These are phyloP conservation scores for Cercospora sesami DNA, from an alignment of 2,329 filamentous ascomycete species.

Conservation along the genomic window DNA sequence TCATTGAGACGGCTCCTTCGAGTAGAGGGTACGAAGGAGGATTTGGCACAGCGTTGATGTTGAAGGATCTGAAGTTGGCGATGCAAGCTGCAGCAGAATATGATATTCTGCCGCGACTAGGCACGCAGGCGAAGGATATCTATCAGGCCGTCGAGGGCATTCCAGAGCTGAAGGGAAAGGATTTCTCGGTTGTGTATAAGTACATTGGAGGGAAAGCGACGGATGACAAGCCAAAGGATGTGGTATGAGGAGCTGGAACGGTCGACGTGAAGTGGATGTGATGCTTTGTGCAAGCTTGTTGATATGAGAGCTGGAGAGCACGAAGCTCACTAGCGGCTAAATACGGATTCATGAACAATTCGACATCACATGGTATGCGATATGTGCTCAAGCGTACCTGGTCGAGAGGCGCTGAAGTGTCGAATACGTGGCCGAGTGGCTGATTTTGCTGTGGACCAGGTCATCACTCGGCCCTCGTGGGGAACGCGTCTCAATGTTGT, in stretches of 20 bases:
- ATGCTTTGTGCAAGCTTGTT: not conserved
- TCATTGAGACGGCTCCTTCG: conserved; percentile 73
- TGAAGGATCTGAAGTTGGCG: conserved; percentile 53
- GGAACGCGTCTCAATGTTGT: not conserved
- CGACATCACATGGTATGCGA: not conserved
- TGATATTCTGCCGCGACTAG: conserved; percentile 48
- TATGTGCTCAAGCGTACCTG: not conserved
- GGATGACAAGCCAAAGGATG: conserved; percentile 10
- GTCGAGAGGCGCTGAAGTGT: not conserved
- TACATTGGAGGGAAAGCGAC: conserved; percentile 50
- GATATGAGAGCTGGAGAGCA: not conserved
- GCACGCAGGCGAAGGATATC: conserved; percentile 47
- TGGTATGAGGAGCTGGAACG: not conserved
- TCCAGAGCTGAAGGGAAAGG: conserved; percentile 49
- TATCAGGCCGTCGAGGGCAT: conserved; percentile 49
- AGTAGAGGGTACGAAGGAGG: conserved; percentile 65
- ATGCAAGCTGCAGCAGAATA: conserved; percentile 49
- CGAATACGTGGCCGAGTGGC: not conserved
- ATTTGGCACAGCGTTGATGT: conserved; percentile 52
- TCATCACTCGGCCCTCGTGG: not conserved
- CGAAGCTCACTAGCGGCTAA: not conserved
- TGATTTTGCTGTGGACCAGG: not conserved
- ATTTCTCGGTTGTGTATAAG: conserved; percentile 54
- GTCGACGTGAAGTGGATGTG: conserved; percentile 12
- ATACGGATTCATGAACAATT: not conserved